Evolutionary conservation across 2,329 filamentous ascomycete species (phyloP), one percentile per base, ranked within the genome.

Genomic region (Penicillium capsulatum): DNA sequence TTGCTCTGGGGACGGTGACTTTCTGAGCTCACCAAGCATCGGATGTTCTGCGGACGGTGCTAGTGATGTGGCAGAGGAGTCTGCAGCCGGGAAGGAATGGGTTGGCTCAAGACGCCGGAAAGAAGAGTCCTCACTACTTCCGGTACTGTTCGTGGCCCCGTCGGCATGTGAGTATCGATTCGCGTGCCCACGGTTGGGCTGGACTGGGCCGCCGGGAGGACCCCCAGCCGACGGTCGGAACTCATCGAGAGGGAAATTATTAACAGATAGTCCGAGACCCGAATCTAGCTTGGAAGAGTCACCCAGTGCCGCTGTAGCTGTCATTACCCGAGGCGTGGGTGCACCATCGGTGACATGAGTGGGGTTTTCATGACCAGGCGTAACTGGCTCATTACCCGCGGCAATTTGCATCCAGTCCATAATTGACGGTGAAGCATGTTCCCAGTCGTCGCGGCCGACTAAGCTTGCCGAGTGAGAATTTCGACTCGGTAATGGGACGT

Each of bases 401-500:
- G 66, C 68, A 28, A 70, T 52, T 38, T 68, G 63, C 58, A 73
- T 71, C 67, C 70, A 73, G 43, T 73, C 69, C 34, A 64, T 63
- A 28, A 73, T 68, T 2, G 70, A 74, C 4, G 71, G 70, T 9
- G 71, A 74, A 16, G 70, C 69, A 46, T 68, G 61, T 39, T 68
- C 67, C 69, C 69, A 73, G 41, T 73, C 71, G 49, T 70, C 68
- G 22, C 64, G 65, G 19, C 66, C 57, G 33, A 65, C 60, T 33
- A 73, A 53, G 40, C 69, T 73, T 28, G 71, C 65, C 11, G 64
- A 55, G 38, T 69, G 64, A 9, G 56, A 47, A 20, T 53, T 41
- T 16, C 44, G 42, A 13, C 59, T 51, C 3, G 49, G 48, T 7
- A 42, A 32, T 14, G 58, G 51, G 4, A 59, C 41, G 24, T 57